Conservation (phyloP, 345 rosid genomes). For the Rhizophora apiculata region DNA sequence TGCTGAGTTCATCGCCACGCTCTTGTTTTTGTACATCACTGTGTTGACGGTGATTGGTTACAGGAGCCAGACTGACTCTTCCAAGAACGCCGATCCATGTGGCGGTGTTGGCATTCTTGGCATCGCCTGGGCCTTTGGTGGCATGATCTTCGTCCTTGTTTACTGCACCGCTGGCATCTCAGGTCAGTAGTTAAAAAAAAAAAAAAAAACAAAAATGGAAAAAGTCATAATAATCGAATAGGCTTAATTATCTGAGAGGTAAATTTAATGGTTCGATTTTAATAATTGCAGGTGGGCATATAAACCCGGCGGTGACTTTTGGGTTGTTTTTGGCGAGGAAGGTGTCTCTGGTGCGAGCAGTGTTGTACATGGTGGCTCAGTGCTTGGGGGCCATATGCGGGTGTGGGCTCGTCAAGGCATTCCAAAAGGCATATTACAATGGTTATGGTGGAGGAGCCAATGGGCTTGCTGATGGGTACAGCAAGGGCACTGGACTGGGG, state of each 20-base stretch:
- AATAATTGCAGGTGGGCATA: slow-evolving; percentile 36
- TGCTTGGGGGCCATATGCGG: slow-evolving; percentile 49
- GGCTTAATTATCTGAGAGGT: neutral
- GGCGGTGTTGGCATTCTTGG: slow-evolving; percentile 44
- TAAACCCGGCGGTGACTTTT: slow-evolving; percentile 44
- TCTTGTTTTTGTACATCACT: slow-evolving; percentile 40
- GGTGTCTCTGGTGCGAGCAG: slow-evolving; percentile 41
- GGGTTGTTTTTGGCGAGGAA: slow-evolving; percentile 45
- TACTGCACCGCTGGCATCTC: slow-evolving; percentile 52
- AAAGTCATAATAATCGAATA: no score
- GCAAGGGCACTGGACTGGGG: slow-evolving; percentile 42
- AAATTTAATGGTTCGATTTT: no score
- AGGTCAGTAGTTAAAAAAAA: slow-evolving; percentile 4
- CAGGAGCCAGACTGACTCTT: slow-evolving; percentile 31
- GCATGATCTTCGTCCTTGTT: slow-evolving; percentile 48
- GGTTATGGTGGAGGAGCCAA: slow-evolving; percentile 45
- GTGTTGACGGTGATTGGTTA: slow-evolving; percentile 42
- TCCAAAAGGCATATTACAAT: slow-evolving; percentile 36
- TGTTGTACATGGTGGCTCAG: slow-evolving; percentile 45
- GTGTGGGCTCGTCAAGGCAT: slow-evolving; percentile 44
- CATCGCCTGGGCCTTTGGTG: slow-evolving; percentile 48
- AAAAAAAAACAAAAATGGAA: no score
- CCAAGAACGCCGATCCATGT: slow-evolving; percentile 21
- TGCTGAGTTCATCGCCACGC: slow-evolving; percentile 46
- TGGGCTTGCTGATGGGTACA: slow-evolving; percentile 26